phyloP scores from a whole-genome alignment of 2,329 filamentous ascomycete genomes.

The Fusarium sp. region DNA sequence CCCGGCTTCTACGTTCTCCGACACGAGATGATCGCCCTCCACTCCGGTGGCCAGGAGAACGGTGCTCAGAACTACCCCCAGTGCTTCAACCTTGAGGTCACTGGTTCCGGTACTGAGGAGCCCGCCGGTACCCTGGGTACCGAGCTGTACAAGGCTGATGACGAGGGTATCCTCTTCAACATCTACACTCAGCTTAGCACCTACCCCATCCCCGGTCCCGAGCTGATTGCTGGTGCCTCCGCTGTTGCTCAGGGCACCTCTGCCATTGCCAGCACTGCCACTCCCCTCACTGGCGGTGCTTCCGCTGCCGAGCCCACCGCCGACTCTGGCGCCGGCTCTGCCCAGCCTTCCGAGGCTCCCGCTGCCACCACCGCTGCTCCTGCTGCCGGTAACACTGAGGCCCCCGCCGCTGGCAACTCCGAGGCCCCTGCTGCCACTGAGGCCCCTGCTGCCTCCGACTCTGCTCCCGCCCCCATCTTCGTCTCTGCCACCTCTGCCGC shows the following conservation, averaged over 20 bases:
- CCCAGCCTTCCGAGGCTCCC: constrained; percentile 9
- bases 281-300: constrained; percentile 18
- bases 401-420: constrained; percentile 4
- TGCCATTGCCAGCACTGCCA: constrained; percentile 24
- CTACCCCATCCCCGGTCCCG: constrained; percentile 46
- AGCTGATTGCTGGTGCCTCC: constrained; percentile 36
- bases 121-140: constrained; percentile 48
- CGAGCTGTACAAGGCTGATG: constrained; percentile 44
- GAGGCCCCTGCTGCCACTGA: constrained; percentile 17
- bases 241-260: constrained; percentile 33
- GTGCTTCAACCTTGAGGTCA: constrained; percentile 48
- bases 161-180: constrained; percentile 49
- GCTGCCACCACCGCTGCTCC: constrained; percentile 2
- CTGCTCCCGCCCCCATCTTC: constrained; percentile 3
- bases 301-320: constrained; percentile 15
- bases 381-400: constrained; percentile 8
- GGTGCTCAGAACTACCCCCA: constrained; percentile 36
- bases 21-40: constrained; percentile 64
- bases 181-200: constrained; percentile 41
- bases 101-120: constrained; percentile 52
- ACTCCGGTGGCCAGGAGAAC: constrained; percentile 47
- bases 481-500: constrained; percentile 20
- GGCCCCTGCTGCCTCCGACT: constrained; percentile 2
- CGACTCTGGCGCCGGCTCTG: constrained; percentile 11
- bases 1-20: constrained; percentile 59